Percentiles rank a stretch among this genome's conserved stretches.
Evolutionary conservation across 805 yeast genomes (phyloP).

Genomic region (Barnettozyma populi): DNA sequence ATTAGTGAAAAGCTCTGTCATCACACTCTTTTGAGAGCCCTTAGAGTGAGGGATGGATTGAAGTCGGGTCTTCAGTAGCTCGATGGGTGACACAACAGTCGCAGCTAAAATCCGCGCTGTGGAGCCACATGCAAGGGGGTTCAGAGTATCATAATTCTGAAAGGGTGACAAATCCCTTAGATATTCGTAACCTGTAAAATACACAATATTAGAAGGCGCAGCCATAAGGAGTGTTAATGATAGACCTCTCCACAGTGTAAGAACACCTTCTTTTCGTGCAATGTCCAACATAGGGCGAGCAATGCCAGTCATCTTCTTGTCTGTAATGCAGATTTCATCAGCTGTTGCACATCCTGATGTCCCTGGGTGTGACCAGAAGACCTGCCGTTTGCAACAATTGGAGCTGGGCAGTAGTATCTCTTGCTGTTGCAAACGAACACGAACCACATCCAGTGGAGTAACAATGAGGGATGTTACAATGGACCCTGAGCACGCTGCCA

Average conservation of each 20-base stretch:
- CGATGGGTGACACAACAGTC: constrained; percentile 80
- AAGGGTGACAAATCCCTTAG: constrained; percentile 72
- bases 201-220: constrained; percentile 86
- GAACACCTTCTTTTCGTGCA: constrained; percentile 63
- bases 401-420: constrained; percentile 48
- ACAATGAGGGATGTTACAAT: constrained; percentile 65
- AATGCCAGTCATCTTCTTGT: constrained; percentile 51
- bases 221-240: constrained; percentile 82
- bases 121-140: constrained; percentile 83
- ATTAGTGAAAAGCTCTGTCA: constrained; percentile 47
- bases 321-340: constrained; percentile 28
- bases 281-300: constrained; percentile 68
- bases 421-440: constrained; percentile 76
- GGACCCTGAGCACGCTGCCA: constrained; percentile 76
- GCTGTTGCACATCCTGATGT: constrained; percentile 23
- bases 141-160: constrained; percentile 34
- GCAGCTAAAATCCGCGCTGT: constrained; percentile 81
- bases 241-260: constrained; percentile 85
- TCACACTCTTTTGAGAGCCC: constrained; percentile 23
- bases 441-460: constrained; percentile 78
- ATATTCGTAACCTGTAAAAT: constrained; percentile 90
- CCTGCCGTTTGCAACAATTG: constrained; percentile 33
- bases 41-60: constrained; percentile 72
- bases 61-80: constrained; percentile 77
- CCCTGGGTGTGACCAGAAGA: constrained; percentile 25